Percentiles rank a stretch among this genome's conserved stretches.
Conservation (phyloP, 2,329 filamentous ascomycete genomes). For the Cordyceps militaris region DNA sequence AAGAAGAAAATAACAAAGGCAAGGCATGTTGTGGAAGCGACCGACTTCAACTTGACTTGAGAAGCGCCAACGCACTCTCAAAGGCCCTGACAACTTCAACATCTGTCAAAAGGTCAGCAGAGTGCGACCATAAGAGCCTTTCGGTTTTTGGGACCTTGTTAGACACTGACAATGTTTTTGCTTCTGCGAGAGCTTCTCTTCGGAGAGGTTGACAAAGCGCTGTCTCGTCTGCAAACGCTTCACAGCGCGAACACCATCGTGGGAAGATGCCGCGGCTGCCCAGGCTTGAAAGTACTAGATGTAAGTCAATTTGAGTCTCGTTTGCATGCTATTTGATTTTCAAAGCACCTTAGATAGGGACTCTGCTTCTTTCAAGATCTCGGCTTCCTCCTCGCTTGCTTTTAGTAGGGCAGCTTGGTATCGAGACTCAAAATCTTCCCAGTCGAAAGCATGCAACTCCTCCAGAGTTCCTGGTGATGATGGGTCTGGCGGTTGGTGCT, state of each 20-base stretch:
- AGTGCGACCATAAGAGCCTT: no score
- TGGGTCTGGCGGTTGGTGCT: not conserved
- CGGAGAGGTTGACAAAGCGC: conserved; percentile 66
- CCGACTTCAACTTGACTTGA: conserved; percentile 30
- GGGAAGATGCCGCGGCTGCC: conserved; percentile 62
- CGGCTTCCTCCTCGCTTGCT: conserved; percentile 56
- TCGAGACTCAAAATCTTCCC: conserved; percentile 65
- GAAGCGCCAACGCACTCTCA: conserved; percentile 52
- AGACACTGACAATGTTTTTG: conserved; percentile 66
- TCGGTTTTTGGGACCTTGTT: not conserved
- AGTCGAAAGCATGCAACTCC: conserved; percentile 50
- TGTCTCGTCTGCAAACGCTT: conserved; percentile 78
- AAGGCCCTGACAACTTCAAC: conserved; percentile 56
- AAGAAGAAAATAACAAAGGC: not conserved
- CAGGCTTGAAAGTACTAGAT: conserved; percentile 70
- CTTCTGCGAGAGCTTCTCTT: conserved; percentile 63
- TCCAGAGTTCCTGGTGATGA: conserved; percentile 1
- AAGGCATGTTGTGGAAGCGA: not conserved
- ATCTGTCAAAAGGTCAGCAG: conserved; percentile 20
- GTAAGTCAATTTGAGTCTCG: not conserved
- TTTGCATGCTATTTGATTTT: not conserved
- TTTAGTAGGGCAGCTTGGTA: conserved; percentile 61
- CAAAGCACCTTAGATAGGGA: conserved; percentile 53
- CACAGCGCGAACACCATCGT: conserved; percentile 69
- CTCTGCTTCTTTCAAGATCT: conserved; percentile 60